A percentile compares a stretch with the other conserved stretches of the same genome.
phyloP scores from a whole-genome alignment of 805 yeast genomes.

The Nakazawaea wickerhamii region DNA sequence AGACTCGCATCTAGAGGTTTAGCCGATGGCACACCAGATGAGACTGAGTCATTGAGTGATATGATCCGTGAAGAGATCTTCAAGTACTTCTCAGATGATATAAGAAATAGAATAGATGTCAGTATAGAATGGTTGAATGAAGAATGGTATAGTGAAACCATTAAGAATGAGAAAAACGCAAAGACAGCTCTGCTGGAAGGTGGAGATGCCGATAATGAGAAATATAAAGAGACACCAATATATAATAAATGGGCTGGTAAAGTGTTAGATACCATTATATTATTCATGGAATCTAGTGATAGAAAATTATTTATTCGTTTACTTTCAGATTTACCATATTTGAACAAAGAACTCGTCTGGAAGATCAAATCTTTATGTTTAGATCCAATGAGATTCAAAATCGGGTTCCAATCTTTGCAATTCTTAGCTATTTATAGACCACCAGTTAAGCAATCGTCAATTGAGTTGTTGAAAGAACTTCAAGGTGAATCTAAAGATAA shows the following conservation, averaged over 20 bases:
- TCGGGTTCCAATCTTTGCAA: constrained; percentile 81
- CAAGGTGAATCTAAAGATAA: constrained; percentile 27
- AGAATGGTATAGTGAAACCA: constrained; percentile 76
- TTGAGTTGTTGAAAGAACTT: constrained; percentile 43
- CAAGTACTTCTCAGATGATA: constrained; percentile 66
- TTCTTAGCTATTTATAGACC: constrained; percentile 87
- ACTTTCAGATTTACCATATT: constrained; percentile 79
- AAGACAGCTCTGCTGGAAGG: constrained; percentile 13
- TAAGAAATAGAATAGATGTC: constrained; percentile 65
- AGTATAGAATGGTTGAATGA: constrained; percentile 92
- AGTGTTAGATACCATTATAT: constrained; percentile 73
- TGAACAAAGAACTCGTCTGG: constrained; percentile 55
- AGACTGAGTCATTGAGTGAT: constrained; percentile 36
- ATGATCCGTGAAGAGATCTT: constrained; percentile 66
- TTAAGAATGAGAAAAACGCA: constrained; percentile 29
- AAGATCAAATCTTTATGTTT: constrained; percentile 69
- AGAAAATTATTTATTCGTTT: constrained; percentile 75
- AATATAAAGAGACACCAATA: constrained; percentile 32
- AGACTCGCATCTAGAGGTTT: constrained; percentile 83
- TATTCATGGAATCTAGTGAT: constrained; percentile 79
- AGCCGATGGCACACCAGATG: constrained; percentile 6
- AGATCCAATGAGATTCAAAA: constrained; percentile 76
- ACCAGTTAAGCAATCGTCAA: constrained; percentile 59
- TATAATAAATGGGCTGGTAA: constrained; percentile 69
- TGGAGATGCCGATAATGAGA: not conserved